Evolutionary conservation across 139 green algal genomes (phyloP).

Genomic region (Pseudopediastrum boryanum): DNA sequence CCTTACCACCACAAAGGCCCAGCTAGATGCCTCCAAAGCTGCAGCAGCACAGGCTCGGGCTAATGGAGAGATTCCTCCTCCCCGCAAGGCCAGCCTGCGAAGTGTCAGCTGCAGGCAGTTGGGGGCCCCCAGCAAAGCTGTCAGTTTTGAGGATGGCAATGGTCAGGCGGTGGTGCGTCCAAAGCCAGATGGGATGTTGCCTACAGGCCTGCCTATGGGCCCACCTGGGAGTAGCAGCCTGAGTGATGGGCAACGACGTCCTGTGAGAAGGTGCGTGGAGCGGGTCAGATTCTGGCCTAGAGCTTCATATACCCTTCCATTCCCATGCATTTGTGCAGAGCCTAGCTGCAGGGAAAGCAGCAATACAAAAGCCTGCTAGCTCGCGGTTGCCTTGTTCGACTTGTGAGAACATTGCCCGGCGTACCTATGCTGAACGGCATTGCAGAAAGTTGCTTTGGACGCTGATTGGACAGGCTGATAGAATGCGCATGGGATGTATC

Average conservation of each 20-base stretch:
- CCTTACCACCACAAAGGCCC: constrained; percentile 15
- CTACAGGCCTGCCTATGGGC: neutral
- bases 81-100: constrained; percentile 22
- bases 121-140: neutral
- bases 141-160: neutral
- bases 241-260: neutral
- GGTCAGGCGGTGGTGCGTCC: neutral
- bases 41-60: constrained; percentile 23
- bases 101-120: constrained; percentile 32
- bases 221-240: neutral
- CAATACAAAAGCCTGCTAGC: no score
- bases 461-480: no score
- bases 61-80: constrained; percentile 24
- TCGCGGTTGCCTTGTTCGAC: no score
- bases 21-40: constrained; percentile 37
- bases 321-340: no score
- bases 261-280: neutral
- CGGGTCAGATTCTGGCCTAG: neutral
- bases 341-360: no score
- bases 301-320: no score
- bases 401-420: no score
- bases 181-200: neutral
- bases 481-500: neutral
- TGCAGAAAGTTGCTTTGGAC: no score
- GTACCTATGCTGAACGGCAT: no score